phyloP scores from a whole-genome alignment of 352 stramenopile species.

The Phytophthora fragariae region DNA sequence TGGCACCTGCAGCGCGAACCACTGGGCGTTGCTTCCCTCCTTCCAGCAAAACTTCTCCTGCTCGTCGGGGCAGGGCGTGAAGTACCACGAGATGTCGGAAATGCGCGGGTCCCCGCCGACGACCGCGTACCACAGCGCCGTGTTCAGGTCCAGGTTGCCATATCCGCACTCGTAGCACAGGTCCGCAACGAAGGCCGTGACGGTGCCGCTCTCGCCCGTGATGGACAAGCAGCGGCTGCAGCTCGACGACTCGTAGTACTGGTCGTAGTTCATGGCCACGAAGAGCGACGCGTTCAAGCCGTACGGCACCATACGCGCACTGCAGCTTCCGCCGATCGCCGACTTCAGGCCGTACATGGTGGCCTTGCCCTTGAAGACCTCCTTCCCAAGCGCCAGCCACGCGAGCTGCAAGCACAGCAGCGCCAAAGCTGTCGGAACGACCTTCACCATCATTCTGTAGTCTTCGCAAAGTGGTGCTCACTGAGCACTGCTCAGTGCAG shows the following conservation, averaged over 20 bases:
- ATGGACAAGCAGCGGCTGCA: constrained; percentile 70
- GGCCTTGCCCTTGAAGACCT: constrained; percentile 55
- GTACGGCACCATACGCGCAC: constrained; percentile 51
- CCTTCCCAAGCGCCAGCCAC: constrained; percentile 23
- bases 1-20: constrained; percentile 67
- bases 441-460: not conserved
- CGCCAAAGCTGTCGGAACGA: constrained; percentile 2
- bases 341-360: constrained; percentile 60
- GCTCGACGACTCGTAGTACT: constrained; percentile 61
- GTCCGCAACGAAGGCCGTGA: constrained; percentile 63
- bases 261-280: constrained; percentile 70
- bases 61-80: constrained; percentile 65
- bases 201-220: constrained; percentile 51
- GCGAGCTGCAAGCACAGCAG: constrained; percentile 18
- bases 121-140: constrained; percentile 59
- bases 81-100: constrained; percentile 64
- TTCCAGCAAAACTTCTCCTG: constrained; percentile 76
- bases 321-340: constrained; percentile 61
- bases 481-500: not conserved
- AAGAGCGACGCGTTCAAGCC: constrained; percentile 56
- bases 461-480: too few species aligned
- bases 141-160: constrained; percentile 73
- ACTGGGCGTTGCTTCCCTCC: constrained; percentile 69
- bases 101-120: constrained; percentile 62
- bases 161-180: constrained; percentile 72